Percentiles rank a stretch among this genome's conserved stretches.
Conservation (phyloP, 2,329 filamentous ascomycete species). For the Ustulina deusta region DNA sequence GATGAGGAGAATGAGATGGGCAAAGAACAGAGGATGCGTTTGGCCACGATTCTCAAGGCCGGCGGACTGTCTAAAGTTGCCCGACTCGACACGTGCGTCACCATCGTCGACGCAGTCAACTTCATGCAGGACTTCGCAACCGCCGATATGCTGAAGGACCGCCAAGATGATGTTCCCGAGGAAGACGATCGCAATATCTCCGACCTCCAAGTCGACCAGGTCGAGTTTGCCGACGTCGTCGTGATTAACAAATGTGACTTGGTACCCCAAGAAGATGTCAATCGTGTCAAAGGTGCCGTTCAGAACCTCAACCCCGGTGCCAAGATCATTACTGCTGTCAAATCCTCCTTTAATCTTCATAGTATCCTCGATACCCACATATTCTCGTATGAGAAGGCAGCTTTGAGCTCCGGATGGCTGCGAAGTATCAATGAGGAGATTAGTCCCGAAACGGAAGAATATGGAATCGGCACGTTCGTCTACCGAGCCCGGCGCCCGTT, state of each 20-base stretch:
- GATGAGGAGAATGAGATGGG: slow-evolving; percentile 44
- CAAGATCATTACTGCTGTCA: slow-evolving; percentile 71
- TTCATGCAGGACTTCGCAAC: slow-evolving; percentile 80
- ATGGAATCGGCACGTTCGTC: slow-evolving; percentile 78
- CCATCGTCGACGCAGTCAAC: slow-evolving; percentile 79
- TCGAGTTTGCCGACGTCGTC: slow-evolving; percentile 81
- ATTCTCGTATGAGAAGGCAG: slow-evolving; percentile 74
- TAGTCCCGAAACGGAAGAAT: slow-evolving; percentile 79
- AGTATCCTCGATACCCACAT: slow-evolving; percentile 74
- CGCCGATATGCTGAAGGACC: slow-evolving; percentile 72
- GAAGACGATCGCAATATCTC: slow-evolving; percentile 81
- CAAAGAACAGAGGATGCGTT: slow-evolving; percentile 42
- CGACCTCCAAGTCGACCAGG: slow-evolving; percentile 81
- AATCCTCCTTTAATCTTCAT: slow-evolving; percentile 64
- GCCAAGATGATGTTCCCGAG: slow-evolving; percentile 68
- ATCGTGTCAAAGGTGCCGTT: slow-evolving; percentile 66
- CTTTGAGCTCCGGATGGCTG: slow-evolving; percentile 76
- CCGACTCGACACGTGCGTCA: slow-evolving; percentile 76
- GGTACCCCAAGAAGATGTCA: slow-evolving; percentile 54
- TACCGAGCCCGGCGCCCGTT: slow-evolving; percentile 71
- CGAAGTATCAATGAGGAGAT: slow-evolving; percentile 77
- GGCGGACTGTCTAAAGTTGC: slow-evolving; percentile 76
- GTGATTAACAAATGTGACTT: slow-evolving; percentile 78
- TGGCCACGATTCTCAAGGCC: slow-evolving; percentile 52
- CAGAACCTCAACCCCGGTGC: slow-evolving; percentile 74